These are phyloP conservation scores for Exophiala aquamarina DNA, from an alignment of 2,329 filamentous ascomycete genomes.

Conservation along the genomic window DNA sequence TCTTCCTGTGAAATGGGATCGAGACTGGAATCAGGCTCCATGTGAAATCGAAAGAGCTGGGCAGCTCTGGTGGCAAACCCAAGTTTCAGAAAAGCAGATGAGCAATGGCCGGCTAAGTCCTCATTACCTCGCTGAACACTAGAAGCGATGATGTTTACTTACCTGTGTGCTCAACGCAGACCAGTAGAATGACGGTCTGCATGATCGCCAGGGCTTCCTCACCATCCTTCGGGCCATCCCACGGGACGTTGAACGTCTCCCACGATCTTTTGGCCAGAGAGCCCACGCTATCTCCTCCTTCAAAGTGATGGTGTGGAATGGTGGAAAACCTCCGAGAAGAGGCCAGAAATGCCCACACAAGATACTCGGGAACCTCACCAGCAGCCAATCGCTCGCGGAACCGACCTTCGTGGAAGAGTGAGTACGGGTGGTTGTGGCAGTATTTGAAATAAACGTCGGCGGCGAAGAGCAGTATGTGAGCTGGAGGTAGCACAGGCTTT, in stretches of 20 bases:
- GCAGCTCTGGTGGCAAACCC: too few relatives aligned
- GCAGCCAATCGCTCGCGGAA: slow-evolving; percentile 34
- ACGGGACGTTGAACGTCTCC: slow-evolving; percentile 35
- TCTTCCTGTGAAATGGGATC: too few relatives aligned
- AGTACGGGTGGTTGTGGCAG: slow-evolving; percentile 41
- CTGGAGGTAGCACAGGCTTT: too few relatives aligned
- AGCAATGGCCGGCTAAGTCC: too few relatives aligned
- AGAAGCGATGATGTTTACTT: too few relatives aligned
- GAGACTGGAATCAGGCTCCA: too few relatives aligned
- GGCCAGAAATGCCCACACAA: slow-evolving; percentile 36
- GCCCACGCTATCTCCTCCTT: slow-evolving; percentile 26
- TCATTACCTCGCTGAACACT: too few relatives aligned
- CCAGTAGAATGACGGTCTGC: too few relatives aligned
- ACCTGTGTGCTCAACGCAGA: too few relatives aligned
- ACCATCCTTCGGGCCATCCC: slow-evolving; percentile 32
- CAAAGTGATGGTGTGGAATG: slow-evolving; percentile 26
- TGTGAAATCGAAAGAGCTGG: too few relatives aligned
- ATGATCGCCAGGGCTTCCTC: slow-evolving; percentile 28
- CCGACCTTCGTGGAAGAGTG: slow-evolving; percentile 36
- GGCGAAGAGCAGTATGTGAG: too few relatives aligned
- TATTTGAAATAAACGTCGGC: slow-evolving; percentile 35
- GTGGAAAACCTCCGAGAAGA: slow-evolving; percentile 34
- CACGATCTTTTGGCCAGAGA: slow-evolving; percentile 34
- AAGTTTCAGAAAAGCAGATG: too few relatives aligned
- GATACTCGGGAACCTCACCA: slow-evolving; percentile 30